Evolutionary conservation across 192 early-diverging fungal species (phyloP).

Genomic region (Cladochytrium replicatum): DNA sequence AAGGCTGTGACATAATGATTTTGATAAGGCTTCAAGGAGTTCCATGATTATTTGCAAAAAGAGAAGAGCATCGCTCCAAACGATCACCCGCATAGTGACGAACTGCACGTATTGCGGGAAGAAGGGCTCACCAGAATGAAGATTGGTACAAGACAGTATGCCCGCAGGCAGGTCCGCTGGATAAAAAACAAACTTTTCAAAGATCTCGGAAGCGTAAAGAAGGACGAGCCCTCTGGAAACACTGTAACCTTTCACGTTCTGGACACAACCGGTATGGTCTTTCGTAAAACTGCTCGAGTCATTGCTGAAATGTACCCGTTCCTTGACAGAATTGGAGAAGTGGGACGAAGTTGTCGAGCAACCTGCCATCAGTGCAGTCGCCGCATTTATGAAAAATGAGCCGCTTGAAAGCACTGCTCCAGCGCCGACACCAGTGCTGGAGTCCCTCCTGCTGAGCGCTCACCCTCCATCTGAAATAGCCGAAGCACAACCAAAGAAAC

Average conservation of each 20-base stretch:
- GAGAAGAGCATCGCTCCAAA: slow-evolving; percentile 30
- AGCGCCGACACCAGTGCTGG: no score
- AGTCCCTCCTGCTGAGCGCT: no score
- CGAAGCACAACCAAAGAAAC: no score
- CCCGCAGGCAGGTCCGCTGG: slow-evolving; percentile 71
- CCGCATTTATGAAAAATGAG: no score
- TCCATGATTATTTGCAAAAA: slow-evolving; percentile 69
- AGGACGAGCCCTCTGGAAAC: slow-evolving; percentile 2
- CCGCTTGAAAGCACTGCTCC: no score
- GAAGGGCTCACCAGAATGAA: slow-evolving; percentile 77
- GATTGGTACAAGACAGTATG: slow-evolving; percentile 76
- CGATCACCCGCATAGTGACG: not conserved
- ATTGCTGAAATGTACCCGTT: not conserved
- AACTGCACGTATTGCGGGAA: slow-evolving; percentile 28
- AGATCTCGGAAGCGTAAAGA: slow-evolving; percentile 24
- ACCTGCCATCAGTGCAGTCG: not conserved
- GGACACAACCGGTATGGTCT: slow-evolving; percentile 5
- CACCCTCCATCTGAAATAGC: no score
- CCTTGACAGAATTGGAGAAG: not conserved
- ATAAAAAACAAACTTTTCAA: slow-evolving; percentile 65
- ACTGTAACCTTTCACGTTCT: not conserved
- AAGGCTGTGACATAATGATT: not conserved
- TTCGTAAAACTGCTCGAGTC: not conserved
- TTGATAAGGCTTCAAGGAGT: slow-evolving; percentile 74
- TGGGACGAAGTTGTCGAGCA: not conserved